Percentiles rank a stretch among this genome's conserved stretches.
Conservation (phyloP, 1,284 basidiomycete genomes). For the Puccinia hordei region DNA sequence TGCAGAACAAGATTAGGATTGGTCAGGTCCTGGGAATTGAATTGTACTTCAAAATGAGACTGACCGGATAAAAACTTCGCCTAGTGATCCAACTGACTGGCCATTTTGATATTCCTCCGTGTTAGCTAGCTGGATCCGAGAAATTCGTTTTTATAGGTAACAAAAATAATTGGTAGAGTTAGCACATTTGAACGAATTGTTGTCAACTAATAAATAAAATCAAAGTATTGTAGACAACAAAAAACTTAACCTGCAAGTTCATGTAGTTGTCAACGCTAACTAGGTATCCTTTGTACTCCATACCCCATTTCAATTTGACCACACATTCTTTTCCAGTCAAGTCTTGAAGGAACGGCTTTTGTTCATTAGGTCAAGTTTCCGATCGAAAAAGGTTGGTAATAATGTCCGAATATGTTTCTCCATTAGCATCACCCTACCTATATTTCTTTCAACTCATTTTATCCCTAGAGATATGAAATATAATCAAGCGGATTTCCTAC, state of each 20-base stretch:
- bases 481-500: background rate
- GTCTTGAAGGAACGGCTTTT: constrained; percentile 86
- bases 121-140: constrained; percentile 75
- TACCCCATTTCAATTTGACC: constrained; percentile 96
- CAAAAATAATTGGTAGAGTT: background rate
- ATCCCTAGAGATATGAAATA: background rate
- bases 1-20: background rate
- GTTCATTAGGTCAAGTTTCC: background rate
- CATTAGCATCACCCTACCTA: background rate
- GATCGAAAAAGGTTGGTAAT: constrained; percentile 7
- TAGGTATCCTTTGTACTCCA: constrained; percentile 98
- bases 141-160: background rate
- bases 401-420: background rate
- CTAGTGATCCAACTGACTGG: constrained; percentile 89
- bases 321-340: constrained; percentile 95
- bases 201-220: background rate
- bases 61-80: constrained; percentile 96
- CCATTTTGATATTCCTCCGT: constrained; percentile 98
- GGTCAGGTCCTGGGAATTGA: background rate
- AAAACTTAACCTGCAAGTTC: constrained; percentile 84
- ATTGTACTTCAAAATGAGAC: constrained; percentile 55
- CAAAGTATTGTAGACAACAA: constrained; percentile 27
- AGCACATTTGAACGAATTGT: background rate
- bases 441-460: background rate
- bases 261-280: constrained; percentile 99